Percentiles rank a stretch among this genome's conserved stretches.
Evolutionary conservation across 106 monocot species (phyloP).

Genomic region (Narthecium ossifragum): DNA sequence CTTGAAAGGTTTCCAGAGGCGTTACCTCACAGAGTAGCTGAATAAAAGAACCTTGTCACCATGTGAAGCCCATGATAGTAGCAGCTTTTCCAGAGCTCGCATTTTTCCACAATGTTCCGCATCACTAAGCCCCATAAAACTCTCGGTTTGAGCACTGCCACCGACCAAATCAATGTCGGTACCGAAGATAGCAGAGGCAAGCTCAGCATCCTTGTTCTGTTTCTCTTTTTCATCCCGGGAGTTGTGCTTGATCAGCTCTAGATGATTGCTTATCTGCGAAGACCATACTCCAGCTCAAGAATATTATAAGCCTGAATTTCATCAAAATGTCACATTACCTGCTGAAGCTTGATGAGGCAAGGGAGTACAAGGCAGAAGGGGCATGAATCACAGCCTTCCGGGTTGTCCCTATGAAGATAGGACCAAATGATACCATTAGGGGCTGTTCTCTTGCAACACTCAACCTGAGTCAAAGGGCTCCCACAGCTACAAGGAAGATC

Average conservation of each 20-base stretch:
- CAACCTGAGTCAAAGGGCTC: slow-evolving; percentile 78
- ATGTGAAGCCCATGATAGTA: slow-evolving; percentile 53
- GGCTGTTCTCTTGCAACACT: slow-evolving; percentile 77
- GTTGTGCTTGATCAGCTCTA: slow-evolving; percentile 95
- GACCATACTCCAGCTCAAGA: background rate
- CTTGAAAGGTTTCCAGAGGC: no score
- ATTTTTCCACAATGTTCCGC: slow-evolving; percentile 95
- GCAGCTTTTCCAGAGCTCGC: slow-evolving; percentile 69
- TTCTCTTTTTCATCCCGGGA: slow-evolving; percentile 87
- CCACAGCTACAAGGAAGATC: slow-evolving; percentile 92
- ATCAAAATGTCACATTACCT: no score
- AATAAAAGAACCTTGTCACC: slow-evolving; percentile 95
- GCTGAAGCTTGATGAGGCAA: slow-evolving; percentile 92
- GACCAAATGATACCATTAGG: slow-evolving; percentile 91
- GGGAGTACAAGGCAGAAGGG: slow-evolving; percentile 98
- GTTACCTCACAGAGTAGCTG: slow-evolving; percentile 94
- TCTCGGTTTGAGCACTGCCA: slow-evolving; percentile 69
- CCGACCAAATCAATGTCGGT: slow-evolving; percentile 69
- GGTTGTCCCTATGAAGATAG: slow-evolving; percentile 83
- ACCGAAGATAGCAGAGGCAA: slow-evolving; percentile 70
- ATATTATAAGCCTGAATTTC: background rate
- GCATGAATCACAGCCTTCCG: slow-evolving; percentile 88
- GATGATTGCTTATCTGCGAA: slow-evolving; percentile 86
- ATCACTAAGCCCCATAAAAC: slow-evolving; percentile 96
- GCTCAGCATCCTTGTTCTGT: slow-evolving; percentile 94